A percentile compares a stretch with the other conserved stretches of the same genome.
These are phyloP conservation scores for Trebouxia sp. DNA, from an alignment of 139 green algal species.

Conservation along the genomic window DNA sequence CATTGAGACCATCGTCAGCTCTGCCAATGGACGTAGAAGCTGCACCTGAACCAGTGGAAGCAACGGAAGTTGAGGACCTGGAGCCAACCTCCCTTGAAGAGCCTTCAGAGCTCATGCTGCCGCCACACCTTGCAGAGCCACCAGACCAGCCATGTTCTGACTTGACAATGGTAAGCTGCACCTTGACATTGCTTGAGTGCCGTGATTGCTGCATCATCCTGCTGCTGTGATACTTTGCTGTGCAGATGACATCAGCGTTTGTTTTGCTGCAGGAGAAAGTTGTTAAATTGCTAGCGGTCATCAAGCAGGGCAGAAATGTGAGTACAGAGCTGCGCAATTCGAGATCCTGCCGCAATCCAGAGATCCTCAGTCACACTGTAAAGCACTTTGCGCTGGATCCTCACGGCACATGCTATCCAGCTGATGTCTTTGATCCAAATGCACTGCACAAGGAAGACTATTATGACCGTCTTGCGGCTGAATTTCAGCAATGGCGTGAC, in stretches of 20 bases:
- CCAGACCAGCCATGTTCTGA: too few relatives aligned
- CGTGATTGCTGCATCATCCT: background rate
- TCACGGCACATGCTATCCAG: constrained; percentile 54
- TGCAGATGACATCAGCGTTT: background rate
- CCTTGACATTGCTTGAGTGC: too few relatives aligned
- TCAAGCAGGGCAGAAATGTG: constrained; percentile 7
- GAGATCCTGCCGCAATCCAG: constrained; percentile 66
- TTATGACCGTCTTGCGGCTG: constrained; percentile 11
- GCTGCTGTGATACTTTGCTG: background rate
- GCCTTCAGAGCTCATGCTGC: background rate
- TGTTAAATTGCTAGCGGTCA: background rate
- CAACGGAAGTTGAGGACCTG: background rate
- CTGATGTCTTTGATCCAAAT: constrained; percentile 50
- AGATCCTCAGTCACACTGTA: constrained; percentile 78
- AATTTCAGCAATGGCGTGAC: constrained; percentile 7
- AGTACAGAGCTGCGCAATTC: constrained; percentile 27
- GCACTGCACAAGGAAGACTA: constrained; percentile 39
- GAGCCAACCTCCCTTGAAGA: background rate
- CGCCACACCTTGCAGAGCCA: too few relatives aligned
- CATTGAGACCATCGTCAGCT: background rate
- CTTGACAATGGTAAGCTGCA: too few relatives aligned
- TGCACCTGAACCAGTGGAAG: background rate
- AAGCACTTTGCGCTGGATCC: constrained; percentile 61
- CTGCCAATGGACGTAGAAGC: background rate
- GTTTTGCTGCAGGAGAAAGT: constrained; percentile 29